Conservation (phyloP, 345 rosid genomes). For the Corchorus olitorius region DNA sequence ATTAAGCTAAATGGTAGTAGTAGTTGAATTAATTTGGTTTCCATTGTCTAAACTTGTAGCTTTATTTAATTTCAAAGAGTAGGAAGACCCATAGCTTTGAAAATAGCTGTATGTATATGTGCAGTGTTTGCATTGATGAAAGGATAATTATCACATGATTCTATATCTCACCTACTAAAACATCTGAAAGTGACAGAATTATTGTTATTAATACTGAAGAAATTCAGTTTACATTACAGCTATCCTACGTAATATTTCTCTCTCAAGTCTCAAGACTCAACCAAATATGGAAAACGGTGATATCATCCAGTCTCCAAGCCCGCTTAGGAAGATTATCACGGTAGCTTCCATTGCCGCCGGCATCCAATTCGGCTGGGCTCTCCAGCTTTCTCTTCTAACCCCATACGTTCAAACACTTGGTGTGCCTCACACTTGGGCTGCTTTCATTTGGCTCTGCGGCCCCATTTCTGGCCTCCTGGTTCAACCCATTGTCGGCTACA, state of each 20-base stretch:
- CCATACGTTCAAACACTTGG: constrained; percentile 90
- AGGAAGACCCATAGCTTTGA: too few species aligned
- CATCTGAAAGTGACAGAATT: neutral
- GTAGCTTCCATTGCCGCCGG: constrained; percentile 88
- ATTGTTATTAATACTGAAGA: too few species aligned
- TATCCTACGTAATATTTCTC: neutral
- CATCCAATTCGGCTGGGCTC: constrained; percentile 93
- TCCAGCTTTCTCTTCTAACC: constrained; percentile 84
- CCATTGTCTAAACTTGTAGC: too few species aligned
- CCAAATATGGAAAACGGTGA: constrained; percentile 25
- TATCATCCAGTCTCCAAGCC: neutral
- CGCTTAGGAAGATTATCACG: constrained; percentile 49
- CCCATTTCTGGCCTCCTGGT: constrained; percentile 90
- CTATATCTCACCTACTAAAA: neutral
- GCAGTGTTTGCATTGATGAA: neutral
- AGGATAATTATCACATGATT: neutral
- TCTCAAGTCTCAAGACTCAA: neutral
- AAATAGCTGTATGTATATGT: too few species aligned
- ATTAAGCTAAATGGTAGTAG: too few species aligned
- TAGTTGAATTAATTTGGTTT: too few species aligned
- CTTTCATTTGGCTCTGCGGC: constrained; percentile 93
- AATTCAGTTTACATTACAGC: constrained; percentile 1
- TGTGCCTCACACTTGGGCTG: constrained; percentile 85
- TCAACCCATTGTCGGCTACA: constrained; percentile 86
- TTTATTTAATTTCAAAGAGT: too few species aligned